phyloP scores from a whole-genome alignment of 805 yeast species.

The Komagataella mondaviorum region DNA sequence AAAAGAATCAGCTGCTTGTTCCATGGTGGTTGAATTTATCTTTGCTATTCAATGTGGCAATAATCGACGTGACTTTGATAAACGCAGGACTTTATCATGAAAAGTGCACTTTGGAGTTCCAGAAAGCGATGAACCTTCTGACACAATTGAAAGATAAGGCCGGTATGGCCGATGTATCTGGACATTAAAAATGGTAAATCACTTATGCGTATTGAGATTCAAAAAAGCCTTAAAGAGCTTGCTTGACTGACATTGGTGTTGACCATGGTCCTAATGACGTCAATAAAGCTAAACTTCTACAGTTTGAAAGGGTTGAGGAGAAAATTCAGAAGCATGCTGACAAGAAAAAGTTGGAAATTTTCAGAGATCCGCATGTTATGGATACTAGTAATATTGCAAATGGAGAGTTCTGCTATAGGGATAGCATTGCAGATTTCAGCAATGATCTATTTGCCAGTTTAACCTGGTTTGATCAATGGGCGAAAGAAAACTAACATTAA shows the following conservation, averaged over 20 bases:
- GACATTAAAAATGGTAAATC: not conserved
- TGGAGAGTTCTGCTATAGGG: not conserved
- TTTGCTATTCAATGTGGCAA: not conserved
- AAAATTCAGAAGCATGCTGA: not conserved
- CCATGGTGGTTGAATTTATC: not conserved
- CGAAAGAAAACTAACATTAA: not conserved
- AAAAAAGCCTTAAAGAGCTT: not conserved
- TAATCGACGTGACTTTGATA: not conserved
- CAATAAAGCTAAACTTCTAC: not conserved
- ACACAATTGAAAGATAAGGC: not conserved
- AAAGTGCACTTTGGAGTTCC: not conserved
- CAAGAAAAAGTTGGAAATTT: not conserved
- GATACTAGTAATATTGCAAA: not conserved
- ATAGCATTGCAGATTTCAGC: not conserved
- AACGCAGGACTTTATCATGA: not conserved
- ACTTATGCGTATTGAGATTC: not conserved
- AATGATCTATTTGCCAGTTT: not conserved
- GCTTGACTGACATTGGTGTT: not conserved
- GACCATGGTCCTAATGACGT: not conserved
- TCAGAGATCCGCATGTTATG: not conserved
- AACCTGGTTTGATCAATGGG: not conserved
- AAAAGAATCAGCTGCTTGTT: not conserved
- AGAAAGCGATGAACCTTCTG: not conserved
- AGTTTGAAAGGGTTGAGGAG: not conserved
- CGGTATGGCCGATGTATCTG: not conserved